A percentile compares a stretch with the other conserved stretches of the same genome.
Evolutionary conservation across 352 stramenopile species (phyloP).

Genomic region (Discostella stelligera): DNA sequence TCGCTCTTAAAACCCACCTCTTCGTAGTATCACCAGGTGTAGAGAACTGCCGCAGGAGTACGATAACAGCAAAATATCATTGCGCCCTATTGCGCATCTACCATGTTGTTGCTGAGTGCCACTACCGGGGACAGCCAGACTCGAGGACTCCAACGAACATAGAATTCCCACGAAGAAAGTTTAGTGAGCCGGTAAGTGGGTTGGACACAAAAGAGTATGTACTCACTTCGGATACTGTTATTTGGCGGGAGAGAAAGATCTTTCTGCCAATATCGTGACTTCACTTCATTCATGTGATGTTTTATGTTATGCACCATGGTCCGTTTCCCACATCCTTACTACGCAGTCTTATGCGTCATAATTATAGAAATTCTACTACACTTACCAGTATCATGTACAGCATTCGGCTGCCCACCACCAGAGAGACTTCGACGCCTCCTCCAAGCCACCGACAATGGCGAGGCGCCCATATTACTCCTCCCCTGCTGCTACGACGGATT

Average conservation of each 20-base stretch:
- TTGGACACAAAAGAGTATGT: background rate
- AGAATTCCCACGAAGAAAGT: constrained; percentile 3
- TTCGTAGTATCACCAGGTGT: background rate
- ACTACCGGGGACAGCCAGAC: background rate
- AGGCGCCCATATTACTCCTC: constrained; percentile 74
- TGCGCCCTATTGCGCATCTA: too few species aligned
- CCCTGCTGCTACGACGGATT: constrained; percentile 91
- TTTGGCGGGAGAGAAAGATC: constrained; percentile 1
- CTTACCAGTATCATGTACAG: background rate
- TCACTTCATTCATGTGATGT: too few species aligned
- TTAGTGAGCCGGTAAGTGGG: background rate
- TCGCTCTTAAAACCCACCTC: background rate
- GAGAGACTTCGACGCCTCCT: constrained; percentile 60
- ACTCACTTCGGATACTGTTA: background rate
- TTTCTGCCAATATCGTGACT: too few species aligned
- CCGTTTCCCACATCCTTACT: background rate
- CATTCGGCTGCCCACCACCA: constrained; percentile 59
- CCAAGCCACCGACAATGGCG: constrained; percentile 38
- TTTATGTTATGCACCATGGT: too few species aligned
- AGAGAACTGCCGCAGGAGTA: background rate
- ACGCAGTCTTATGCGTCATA: background rate
- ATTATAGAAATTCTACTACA: constrained; percentile 16
- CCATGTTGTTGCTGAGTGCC: background rate
- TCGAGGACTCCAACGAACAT: background rate
- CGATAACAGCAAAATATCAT: too few species aligned